Evolutionary conservation across 805 yeast species (phyloP).

Genomic region (Spathaspora passalidarum): DNA sequence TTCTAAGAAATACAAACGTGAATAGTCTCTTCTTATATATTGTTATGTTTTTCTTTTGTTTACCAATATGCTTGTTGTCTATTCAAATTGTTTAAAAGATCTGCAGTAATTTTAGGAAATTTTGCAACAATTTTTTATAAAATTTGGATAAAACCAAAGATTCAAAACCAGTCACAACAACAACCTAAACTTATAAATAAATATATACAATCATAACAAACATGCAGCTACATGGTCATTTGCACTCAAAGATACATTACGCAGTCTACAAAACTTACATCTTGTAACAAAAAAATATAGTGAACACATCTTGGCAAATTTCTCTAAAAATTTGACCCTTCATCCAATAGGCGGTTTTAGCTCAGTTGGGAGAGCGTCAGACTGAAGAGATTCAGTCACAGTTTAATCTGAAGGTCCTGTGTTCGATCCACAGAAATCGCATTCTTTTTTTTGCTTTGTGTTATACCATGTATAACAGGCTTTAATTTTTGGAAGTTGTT

Average conservation of each 20-base stretch:
- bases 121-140: neutral
- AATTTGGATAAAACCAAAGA: neutral
- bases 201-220: neutral
- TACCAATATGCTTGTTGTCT: no score
- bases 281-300: no score
- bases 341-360: conserved; percentile 28
- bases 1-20: neutral
- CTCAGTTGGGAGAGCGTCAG: conserved; percentile 32
- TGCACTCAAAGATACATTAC: no score
- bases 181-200: neutral
- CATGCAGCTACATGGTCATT: no score
- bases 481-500: neutral
- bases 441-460: conserved; percentile 21
- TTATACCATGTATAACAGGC: neutral
- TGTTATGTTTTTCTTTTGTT: neutral
- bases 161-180: neutral
- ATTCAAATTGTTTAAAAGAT: neutral
- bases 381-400: conserved; percentile 14
- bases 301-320: no score
- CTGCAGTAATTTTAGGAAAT: neutral
- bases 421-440: conserved; percentile 83
- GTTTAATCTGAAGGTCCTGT: conserved; percentile 76
- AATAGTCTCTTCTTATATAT: neutral
- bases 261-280: neutral
- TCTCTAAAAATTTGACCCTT: no score